Conservation (phyloP, 116 monocot species). For the Papilionanthe hybrid region DNA sequence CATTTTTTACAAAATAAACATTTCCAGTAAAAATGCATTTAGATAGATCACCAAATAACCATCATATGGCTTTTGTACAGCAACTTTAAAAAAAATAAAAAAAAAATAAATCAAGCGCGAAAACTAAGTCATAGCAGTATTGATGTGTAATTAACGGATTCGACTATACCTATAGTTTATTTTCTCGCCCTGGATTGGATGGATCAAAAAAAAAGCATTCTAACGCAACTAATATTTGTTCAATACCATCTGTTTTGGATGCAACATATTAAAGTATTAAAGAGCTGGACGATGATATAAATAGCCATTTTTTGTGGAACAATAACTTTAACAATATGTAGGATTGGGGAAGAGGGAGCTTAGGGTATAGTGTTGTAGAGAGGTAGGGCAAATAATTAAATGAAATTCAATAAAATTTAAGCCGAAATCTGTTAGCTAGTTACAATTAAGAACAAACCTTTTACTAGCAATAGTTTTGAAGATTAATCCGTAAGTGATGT, state of each 20-base stretch:
- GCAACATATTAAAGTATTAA: slow-evolving; percentile 1
- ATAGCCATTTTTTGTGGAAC: not conserved
- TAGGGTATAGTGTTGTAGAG: not conserved
- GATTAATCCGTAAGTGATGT: not conserved
- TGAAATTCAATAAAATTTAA: not conserved
- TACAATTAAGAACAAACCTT: not conserved
- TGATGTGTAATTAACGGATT: not conserved
- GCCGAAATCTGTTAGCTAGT: not conserved
- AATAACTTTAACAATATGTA: not conserved
- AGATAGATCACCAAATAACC: too few relatives aligned
- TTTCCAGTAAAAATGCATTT: too few relatives aligned
- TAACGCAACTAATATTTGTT: not conserved
- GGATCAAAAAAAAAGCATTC: not conserved
- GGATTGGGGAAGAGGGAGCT: not conserved
- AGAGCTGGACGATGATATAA: not conserved
- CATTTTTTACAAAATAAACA: too few relatives aligned
- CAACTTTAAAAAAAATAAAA: not conserved
- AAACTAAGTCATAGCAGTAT: not conserved
- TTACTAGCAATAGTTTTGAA: not conserved
- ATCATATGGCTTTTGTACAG: not conserved
- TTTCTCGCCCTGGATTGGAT: not conserved
- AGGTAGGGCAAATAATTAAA: not conserved
- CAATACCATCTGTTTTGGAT: not conserved
- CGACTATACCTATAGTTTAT: not conserved
- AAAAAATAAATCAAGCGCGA: not conserved